Evolutionary conservation across 2,329 filamentous ascomycete species (phyloP).

Genomic region (Pseudogymnoascus sp.): DNA sequence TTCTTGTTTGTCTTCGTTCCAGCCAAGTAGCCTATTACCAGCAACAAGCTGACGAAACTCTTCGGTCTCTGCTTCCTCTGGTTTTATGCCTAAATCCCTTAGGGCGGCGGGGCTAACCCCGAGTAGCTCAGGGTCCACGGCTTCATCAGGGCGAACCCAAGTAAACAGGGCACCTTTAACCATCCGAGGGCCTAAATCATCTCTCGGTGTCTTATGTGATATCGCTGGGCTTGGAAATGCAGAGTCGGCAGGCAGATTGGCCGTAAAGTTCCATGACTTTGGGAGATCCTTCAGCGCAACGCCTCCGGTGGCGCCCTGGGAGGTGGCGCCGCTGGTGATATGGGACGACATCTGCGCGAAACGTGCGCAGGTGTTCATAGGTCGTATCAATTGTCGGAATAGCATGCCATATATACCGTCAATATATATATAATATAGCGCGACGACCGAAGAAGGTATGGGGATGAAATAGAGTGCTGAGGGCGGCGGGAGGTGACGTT

Average conservation of each 20-base stretch:
- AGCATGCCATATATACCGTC: conserved; percentile 20
- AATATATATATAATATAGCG: background rate
- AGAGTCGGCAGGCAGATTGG: conserved; percentile 65
- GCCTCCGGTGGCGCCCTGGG: conserved; percentile 19
- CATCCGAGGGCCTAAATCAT: conserved; percentile 67
- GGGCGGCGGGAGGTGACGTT: background rate
- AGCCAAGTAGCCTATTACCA: conserved; percentile 75
- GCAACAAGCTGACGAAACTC: conserved; percentile 71
- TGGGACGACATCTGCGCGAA: conserved; percentile 39
- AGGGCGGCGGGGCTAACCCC: conserved; percentile 72
- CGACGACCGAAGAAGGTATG: background rate
- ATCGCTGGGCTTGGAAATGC: conserved; percentile 69
- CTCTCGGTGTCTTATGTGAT: conserved; percentile 73
- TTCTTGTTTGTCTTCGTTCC: conserved; percentile 54
- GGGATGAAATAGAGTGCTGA: background rate
- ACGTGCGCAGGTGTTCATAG: conserved; percentile 29
- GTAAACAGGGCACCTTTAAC: conserved; percentile 83
- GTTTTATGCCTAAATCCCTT: conserved; percentile 66
- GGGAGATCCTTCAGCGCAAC: conserved; percentile 45
- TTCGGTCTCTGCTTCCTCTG: conserved; percentile 57
- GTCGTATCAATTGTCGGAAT: conserved; percentile 22
- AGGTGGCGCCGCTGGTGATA: conserved; percentile 25
- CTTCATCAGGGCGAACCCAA: conserved; percentile 73
- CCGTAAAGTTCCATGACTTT: conserved; percentile 57
- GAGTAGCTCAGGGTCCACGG: conserved; percentile 67